Base-by-base conservation (phyloP, 2,329 filamentous ascomycete genomes). In the Nothomitra cinnamomea region DNA sequence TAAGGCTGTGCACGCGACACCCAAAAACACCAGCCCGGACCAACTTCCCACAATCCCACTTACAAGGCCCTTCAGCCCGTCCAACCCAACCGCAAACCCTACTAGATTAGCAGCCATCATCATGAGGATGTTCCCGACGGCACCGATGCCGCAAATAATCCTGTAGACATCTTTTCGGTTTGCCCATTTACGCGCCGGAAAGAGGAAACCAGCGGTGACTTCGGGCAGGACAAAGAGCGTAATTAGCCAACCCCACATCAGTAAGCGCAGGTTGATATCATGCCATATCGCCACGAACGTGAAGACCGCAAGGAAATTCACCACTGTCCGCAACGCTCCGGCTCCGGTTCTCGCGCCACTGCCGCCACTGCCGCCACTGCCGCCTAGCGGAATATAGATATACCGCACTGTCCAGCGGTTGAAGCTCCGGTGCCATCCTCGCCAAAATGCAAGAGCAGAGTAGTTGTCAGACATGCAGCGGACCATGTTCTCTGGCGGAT, bases 261-360 rank as follows among this genome's bases (percentile, higher is more conserved):
- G 75, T 40, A 98, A 73, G 8, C 84, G 79, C 28, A 96, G 77
- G 68, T 94, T 83, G 62, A 98, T 94, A 62, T 98, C 92, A 68
- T 98, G 92, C 92, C 92, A 98, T 25, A 98, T 73, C 0, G 92
- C 94, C 22, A 98, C 92, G 62, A 98, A 98, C 0, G 88, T 95
- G 65, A 98, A 98, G 32, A 95, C 86, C 3, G 83, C 70, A 1
- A 94, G 72, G 65, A 87, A 92, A 54, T 90, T 95, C 52, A 79
- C 61, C 1, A 90, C 72, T 0, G 80, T 81, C 41, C 75, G 66
- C 15, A 77, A 72, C 45, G 19, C 66, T 66, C 58, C 58, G 61
- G 62, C 56, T 2, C 57, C 52, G 54, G 35, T 32, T 32, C 38
- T 19, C n/a, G 21, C 19, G 24, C 15, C 15, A n/a, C 57, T 53